phyloP scores from a whole-genome alignment of 768 basidiomycete species.

The Suillus ampliporus region DNA sequence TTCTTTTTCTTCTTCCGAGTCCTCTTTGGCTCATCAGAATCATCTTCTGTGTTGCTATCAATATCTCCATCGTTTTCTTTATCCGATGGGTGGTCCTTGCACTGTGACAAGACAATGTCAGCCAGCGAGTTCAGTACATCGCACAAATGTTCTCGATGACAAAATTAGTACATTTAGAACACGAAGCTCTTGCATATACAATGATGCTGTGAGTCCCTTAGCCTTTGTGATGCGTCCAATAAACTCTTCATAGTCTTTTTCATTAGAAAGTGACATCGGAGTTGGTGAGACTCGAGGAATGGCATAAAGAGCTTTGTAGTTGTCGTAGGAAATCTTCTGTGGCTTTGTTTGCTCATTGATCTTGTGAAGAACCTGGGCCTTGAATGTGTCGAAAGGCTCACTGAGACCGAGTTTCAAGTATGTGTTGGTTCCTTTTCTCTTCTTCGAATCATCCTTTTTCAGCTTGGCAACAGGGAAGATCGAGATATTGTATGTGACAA shows the following conservation, averaged over 20 bases:
- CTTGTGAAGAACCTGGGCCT: constrained; percentile 5
- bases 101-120: no score
- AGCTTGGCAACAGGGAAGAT: constrained; percentile 7
- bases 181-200: constrained; percentile 1
- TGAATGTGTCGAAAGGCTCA: constrained; percentile 7
- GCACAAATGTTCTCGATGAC: no score
- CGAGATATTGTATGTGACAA: constrained; percentile 4
- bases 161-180: no score
- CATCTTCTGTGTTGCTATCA: no score
- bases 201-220: neutral
- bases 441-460: constrained; percentile 9
- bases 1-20: no score
- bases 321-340: neutral
- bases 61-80: no score
- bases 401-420: constrained; percentile 1
- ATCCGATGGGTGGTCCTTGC: no score
- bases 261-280: neutral
- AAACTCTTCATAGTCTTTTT: constrained; percentile 1
- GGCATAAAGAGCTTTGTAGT: constrained; percentile 4
- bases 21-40: no score
- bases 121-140: no score
- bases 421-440: neutral
- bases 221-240: neutral
- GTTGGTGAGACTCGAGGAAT: constrained; percentile 5
- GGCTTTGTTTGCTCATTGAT: neutral